Evolutionary conservation across 345 rosid genomes (phyloP).

Genomic region (Lumnitzera littorea): DNA sequence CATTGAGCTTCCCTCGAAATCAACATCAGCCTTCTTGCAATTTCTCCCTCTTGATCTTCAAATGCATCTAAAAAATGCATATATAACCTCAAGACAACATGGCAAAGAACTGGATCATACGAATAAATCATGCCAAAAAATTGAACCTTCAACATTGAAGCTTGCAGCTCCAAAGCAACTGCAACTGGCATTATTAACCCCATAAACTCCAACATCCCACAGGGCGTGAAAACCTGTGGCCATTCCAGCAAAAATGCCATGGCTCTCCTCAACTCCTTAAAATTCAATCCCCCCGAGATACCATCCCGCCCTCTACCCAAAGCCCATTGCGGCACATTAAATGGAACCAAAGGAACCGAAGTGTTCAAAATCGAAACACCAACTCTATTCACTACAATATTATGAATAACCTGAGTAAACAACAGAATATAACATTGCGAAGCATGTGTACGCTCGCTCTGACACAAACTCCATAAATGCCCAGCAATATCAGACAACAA

Average conservation of each 20-base stretch:
- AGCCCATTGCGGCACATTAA: constrained; percentile 52
- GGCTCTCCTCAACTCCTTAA: constrained; percentile 82
- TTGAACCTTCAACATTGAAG: constrained; percentile 89
- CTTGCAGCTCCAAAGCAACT: constrained; percentile 68
- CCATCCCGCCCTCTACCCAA: constrained; percentile 23
- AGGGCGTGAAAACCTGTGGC: constrained; percentile 67
- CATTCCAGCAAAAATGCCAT: constrained; percentile 85
- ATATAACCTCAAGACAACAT: constrained; percentile 62
- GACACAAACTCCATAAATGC: constrained; percentile 84
- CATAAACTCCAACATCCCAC: constrained; percentile 79
- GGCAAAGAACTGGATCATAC: constrained; percentile 70
- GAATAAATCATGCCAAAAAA: constrained; percentile 83
- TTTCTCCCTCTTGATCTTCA: constrained; percentile 72
- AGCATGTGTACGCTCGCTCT: constrained; percentile 87
- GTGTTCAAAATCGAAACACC: constrained; percentile 64
- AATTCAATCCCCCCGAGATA: constrained; percentile 41
- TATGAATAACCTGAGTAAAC: constrained; percentile 52
- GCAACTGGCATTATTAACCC: constrained; percentile 75
- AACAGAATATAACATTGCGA: constrained; percentile 70
- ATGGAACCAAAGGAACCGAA: constrained; percentile 72
- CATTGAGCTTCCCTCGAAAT: constrained; percentile 65
- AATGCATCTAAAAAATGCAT: constrained; percentile 56
- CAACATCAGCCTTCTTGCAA: constrained; percentile 53
- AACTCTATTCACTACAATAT: constrained; percentile 45
- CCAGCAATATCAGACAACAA: constrained; percentile 68